Evolutionary conservation across 192 early-diverging fungal genomes (phyloP).

Genomic region (Hyaloraphidium curvatum): DNA sequence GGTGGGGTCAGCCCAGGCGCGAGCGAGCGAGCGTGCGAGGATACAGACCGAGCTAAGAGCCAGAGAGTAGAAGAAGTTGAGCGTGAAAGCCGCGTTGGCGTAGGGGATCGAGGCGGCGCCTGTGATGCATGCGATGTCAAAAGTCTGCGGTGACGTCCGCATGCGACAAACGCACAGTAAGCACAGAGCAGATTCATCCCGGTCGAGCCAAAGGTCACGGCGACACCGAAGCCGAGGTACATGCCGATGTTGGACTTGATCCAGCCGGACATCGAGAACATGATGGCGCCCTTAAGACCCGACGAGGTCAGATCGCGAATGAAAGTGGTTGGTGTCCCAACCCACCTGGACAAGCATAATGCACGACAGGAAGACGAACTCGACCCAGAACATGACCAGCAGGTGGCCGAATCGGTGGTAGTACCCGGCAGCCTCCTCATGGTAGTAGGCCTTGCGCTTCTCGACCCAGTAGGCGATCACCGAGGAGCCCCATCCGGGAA

Average conservation of each 20-base stretch:
- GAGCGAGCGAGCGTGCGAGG: not conserved
- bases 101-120: slow-evolving; percentile 2
- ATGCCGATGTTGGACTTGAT: not conserved
- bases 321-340: not conserved
- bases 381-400: not conserved
- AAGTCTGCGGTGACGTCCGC: too few relatives aligned
- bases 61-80: not conserved
- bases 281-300: too few relatives aligned
- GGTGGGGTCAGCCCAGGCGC: too few relatives aligned
- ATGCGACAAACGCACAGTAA: too few relatives aligned
- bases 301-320: not conserved
- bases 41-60: not conserved
- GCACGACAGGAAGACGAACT: not conserved
- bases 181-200: not conserved
- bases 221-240: not conserved
- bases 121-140: too few relatives aligned
- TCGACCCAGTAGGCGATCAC: slow-evolving; percentile 1
- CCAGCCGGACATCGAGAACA: too few relatives aligned
- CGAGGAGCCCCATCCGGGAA: not conserved
- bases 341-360: not conserved
- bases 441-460: not conserved
- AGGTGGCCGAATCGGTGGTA: slow-evolving; percentile 1
- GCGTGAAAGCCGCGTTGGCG: slow-evolving; percentile 1
- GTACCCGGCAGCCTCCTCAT: slow-evolving; percentile 1
- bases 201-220: not conserved